Conservation (phyloP, 176 grass and related monocot genomes). For the Oryza longistaminata region DNA sequence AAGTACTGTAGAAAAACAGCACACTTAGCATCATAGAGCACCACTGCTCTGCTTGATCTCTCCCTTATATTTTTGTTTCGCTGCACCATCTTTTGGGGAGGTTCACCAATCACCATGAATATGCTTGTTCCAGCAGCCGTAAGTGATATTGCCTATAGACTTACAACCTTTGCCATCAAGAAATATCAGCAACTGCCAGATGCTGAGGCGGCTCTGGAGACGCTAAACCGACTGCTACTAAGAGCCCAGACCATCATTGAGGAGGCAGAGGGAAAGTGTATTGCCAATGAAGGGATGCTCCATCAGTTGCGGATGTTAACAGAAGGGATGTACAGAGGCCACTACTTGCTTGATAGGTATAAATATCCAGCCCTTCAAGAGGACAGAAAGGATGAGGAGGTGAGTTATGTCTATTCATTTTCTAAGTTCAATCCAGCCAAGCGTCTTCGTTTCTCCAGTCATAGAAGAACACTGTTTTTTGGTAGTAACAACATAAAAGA, state of each 20-base stretch:
- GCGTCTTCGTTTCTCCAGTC: not conserved
- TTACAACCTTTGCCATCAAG: not conserved
- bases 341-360: slow-evolving; percentile 6
- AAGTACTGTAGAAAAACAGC: not conserved
- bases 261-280: not conserved
- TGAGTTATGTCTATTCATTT: not conserved
- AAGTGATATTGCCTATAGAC: slow-evolving; percentile 17
- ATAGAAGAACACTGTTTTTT: not conserved
- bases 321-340: slow-evolving; percentile 14
- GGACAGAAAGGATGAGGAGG: not conserved
- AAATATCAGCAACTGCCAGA: not conserved
- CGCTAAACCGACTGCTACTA: slow-evolving; percentile 24
- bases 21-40: slow-evolving; percentile 1
- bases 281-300: slow-evolving; percentile 17
- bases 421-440: slow-evolving; percentile 16
- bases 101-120: slow-evolving; percentile 17
- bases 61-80: not conserved
- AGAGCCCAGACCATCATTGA: slow-evolving; percentile 19
- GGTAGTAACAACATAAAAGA: not conserved
- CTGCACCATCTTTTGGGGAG: not conserved
- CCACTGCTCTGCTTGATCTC: not conserved
- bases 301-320: slow-evolving; percentile 7
- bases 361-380: not conserved
- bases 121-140: not conserved
- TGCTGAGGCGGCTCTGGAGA: not conserved